phyloP scores from a whole-genome alignment of 345 rosid species.

The Moringa oleifera region DNA sequence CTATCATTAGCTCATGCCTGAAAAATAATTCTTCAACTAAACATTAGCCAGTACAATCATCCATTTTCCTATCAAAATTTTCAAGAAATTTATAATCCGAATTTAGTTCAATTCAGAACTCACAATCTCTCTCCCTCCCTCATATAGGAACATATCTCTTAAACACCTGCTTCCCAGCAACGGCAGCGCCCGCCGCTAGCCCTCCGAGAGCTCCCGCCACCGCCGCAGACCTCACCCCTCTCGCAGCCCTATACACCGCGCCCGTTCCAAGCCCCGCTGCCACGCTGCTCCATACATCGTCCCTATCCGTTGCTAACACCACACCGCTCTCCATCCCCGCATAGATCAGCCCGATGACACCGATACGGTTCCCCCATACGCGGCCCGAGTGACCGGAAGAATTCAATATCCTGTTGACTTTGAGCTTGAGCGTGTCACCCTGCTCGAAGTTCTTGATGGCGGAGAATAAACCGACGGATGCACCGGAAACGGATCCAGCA shows the following conservation, averaged over 20 bases:
- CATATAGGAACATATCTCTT: constrained; percentile 82
- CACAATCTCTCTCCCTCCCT: constrained; percentile 12
- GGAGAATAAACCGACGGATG: constrained; percentile 41
- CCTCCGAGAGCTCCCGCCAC: constrained; percentile 97
- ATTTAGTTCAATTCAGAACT: constrained; percentile 11
- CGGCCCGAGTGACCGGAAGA: constrained; percentile 76
- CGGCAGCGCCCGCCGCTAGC: constrained; percentile 67
- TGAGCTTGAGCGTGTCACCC: constrained; percentile 79
- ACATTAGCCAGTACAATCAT: too few relatives aligned
- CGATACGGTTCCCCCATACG: constrained; percentile 74
- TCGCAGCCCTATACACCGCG: constrained; percentile 79
- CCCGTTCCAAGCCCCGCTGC: constrained; percentile 93
- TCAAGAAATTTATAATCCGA: neutral
- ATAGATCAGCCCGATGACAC: constrained; percentile 70
- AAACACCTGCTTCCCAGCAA: constrained; percentile 66
- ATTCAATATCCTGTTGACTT: constrained; percentile 68
- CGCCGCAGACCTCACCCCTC: constrained; percentile 91
- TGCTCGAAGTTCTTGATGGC: constrained; percentile 63
- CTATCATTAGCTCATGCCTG: neutral
- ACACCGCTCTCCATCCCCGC: constrained; percentile 79
- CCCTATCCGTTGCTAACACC: constrained; percentile 56
- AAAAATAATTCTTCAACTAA: neutral
- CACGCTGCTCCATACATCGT: constrained; percentile 87
- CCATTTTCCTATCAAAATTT: constrained; percentile 21
- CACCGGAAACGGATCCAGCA: constrained; percentile 61